Percentiles rank a stretch among this genome's conserved stretches.
Conservation (phyloP, 345 rosid genomes). For the Salix udensis region DNA sequence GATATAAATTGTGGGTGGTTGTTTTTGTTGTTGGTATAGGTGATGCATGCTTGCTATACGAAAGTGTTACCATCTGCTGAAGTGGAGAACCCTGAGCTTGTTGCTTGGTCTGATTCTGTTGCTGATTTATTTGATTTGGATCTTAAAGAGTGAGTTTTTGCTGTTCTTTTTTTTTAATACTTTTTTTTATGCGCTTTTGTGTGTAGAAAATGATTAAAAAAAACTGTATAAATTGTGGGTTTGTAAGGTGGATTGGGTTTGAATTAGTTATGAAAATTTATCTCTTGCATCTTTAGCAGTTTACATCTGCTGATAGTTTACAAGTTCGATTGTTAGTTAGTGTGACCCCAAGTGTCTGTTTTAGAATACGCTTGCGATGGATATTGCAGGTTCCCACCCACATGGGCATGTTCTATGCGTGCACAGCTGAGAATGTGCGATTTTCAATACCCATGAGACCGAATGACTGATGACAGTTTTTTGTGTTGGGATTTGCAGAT, state of each 20-base stretch:
- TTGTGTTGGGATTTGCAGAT: conserved; percentile 45
- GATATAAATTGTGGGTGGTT: neutral
- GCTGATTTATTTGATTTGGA: conserved; percentile 77
- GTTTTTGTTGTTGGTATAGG: conserved; percentile 37
- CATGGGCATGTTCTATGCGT: no score
- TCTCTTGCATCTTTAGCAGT: neutral
- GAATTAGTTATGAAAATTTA: neutral
- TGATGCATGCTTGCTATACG: conserved; percentile 79
- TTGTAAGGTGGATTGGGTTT: no score
- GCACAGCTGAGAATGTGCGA: no score
- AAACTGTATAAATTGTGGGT: no score
- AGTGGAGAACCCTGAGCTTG: conserved; percentile 87
- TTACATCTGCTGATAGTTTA: neutral
- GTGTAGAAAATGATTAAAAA: no score
- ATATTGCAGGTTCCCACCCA: no score
- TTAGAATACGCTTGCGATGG: no score
- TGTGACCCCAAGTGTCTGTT: no score
- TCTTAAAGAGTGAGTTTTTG: conserved; percentile 70
- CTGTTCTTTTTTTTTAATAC: neutral
- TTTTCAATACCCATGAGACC: neutral
- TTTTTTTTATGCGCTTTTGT: no score
- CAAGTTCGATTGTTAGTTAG: no score
- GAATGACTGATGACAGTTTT: neutral
- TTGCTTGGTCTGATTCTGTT: conserved; percentile 90
- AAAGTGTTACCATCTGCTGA: conserved; percentile 83